A percentile compares a stretch with the other conserved stretches of the same genome.
phyloP scores from a whole-genome alignment of 2,329 filamentous ascomycete genomes.

The Aspergillus neoniger region DNA sequence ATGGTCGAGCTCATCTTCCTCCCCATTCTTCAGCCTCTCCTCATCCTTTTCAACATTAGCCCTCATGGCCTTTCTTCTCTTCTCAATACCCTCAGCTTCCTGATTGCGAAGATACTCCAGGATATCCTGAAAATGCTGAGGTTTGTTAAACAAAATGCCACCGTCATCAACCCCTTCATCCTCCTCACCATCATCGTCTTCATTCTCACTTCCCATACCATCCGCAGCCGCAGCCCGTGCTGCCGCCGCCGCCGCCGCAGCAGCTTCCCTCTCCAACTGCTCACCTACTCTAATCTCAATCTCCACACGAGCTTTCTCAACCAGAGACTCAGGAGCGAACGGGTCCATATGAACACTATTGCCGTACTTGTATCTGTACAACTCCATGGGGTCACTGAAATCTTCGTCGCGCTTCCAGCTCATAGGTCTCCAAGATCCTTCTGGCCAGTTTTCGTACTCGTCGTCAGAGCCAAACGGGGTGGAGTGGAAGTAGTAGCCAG shows the following conservation, averaged over 20 bases:
- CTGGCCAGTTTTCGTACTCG: not conserved
- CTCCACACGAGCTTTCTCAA: slow-evolving; percentile 13
- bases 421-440: not conserved
- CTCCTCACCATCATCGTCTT: not conserved
- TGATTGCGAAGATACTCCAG: slow-evolving; percentile 2
- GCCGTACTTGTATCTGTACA: slow-evolving; percentile 33
- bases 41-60: slow-evolving; percentile 6
- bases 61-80: slow-evolving; percentile 1
- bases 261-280: not conserved
- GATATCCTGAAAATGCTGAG: not conserved
- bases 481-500: not conserved
- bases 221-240: not conserved
- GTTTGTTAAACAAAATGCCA: not conserved
- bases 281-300: slow-evolving; percentile 8
- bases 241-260: not conserved
- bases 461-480: not conserved
- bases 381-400: not conserved
- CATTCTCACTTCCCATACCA: not conserved
- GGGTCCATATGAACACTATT: slow-evolving; percentile 36
- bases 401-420: not conserved
- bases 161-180: not conserved
- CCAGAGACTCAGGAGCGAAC: slow-evolving; percentile 21
- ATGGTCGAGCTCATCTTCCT: not conserved
- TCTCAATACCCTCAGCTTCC: not conserved
- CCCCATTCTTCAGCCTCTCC: slow-evolving; percentile 4